Evolutionary conservation across 176 grass and related monocot species (phyloP).

Genomic region (Carex littledalei): DNA sequence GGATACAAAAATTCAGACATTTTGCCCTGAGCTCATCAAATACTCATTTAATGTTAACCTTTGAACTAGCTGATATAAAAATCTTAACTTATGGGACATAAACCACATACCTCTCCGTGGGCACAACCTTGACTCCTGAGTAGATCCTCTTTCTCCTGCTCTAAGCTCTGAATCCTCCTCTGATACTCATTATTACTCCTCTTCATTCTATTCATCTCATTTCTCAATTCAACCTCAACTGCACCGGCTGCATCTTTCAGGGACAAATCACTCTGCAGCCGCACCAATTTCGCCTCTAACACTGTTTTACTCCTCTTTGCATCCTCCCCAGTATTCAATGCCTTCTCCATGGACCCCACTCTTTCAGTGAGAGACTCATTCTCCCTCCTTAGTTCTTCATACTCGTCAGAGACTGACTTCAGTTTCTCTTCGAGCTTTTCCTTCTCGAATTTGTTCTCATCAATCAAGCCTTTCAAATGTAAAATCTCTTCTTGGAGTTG

Average conservation of each 20-base stretch:
- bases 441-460: constrained; percentile 74
- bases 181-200: constrained; percentile 83
- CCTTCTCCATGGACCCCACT: constrained; percentile 38
- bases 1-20: not conserved
- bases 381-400: constrained; percentile 67
- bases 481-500: constrained; percentile 67
- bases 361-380: constrained; percentile 47
- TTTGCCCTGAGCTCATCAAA: not conserved
- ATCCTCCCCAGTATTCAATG: constrained; percentile 36
- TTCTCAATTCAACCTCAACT: constrained; percentile 84
- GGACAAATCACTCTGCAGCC: constrained; percentile 82
- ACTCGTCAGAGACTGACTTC: constrained; percentile 47
- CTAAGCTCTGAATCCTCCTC: constrained; percentile 75
- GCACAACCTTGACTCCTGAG: constrained; percentile 15
- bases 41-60: not conserved
- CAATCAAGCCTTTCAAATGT: constrained; percentile 54
- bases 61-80: not conserved
- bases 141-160: constrained; percentile 75
- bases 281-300: constrained; percentile 52
- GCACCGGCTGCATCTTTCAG: constrained; percentile 70
- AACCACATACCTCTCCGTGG: constrained; percentile 22
- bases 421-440: constrained; percentile 58
- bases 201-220: constrained; percentile 76
- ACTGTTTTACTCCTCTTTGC: constrained; percentile 47
- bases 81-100: not conserved